Base-by-base conservation (phyloP, 1,284 basidiomycete species). In the Lentinula novae-zelandiae region DNA sequence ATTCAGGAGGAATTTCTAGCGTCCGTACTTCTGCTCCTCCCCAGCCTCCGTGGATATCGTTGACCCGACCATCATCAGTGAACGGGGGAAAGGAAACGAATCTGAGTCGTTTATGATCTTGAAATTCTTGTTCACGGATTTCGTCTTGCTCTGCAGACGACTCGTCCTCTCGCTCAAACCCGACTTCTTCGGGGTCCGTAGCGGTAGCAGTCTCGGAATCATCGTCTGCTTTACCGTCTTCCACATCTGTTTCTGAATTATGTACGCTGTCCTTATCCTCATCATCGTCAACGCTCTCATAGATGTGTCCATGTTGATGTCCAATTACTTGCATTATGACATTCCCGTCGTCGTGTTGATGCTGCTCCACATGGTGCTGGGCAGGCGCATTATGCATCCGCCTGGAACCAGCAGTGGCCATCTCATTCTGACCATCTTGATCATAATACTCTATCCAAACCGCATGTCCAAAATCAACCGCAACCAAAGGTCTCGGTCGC, bases 391-490 rank as follows among this genome's bases (percentile, higher is more conserved):
- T 34, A 33, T 34, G 50, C 4, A n/a, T 49, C n/a, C 27, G n/a
- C 48, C 27, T 49, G 3, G 27, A 27, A 27, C 27, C 27, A 27
- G 36, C 12, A 8, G 36, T 27, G 49, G 22, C 49, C 53, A 34
- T 15, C 39, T 44, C 38, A 8, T 31, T 39, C 20, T 68, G 69
- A 15, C 67, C 65, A 62, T 74, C 70, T 8, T 74, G 72, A 50
- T 78, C 77, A 20, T 73, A 68, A 68, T 84, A 84, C 68, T 89
- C 87, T 53, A 90, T 78, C 87, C 87, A 89, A 49, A 86, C 87
- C 20, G 87, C 87, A 67, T 88, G 86, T 38, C 87, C 87, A 71
- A 90, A 90, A 71, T 90, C 87, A n/a, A 90, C 87, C 0, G 87
- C 87, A 27, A 90, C 82, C 9, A 90, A 77, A 27, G 88, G 88